These are phyloP conservation scores for Phialocephala subalpina DNA, from an alignment of 2,329 filamentous ascomycete genomes.

Conservation along the genomic window DNA sequence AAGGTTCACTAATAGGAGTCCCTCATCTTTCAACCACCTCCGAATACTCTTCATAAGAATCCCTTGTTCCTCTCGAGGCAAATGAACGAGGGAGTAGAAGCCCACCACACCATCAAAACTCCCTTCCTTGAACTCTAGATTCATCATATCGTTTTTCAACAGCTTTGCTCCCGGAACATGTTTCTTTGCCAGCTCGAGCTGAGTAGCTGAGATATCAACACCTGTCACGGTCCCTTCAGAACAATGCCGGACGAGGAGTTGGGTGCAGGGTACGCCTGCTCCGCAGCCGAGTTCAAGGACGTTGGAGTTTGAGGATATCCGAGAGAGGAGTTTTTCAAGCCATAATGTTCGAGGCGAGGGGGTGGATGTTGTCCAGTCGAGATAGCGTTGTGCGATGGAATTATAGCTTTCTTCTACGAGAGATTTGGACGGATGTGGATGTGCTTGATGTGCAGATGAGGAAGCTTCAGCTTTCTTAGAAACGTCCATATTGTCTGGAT, in stretches of 20 bases:
- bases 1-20: conserved; percentile 50
- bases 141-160: conserved; percentile 51
- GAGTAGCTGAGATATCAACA: conserved; percentile 52
- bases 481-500: not conserved
- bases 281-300: conserved; percentile 52
- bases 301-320: conserved; percentile 23
- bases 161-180: not conserved
- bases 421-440: conserved; percentile 9
- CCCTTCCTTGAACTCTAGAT: conserved; percentile 42
- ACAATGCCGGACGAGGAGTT: conserved; percentile 34
- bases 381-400: conserved; percentile 47
- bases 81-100: conserved; percentile 54
- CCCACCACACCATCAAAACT: conserved; percentile 51
- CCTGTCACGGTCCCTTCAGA: conserved; percentile 43
- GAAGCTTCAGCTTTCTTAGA: not conserved
- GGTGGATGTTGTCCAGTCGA: conserved; percentile 44
- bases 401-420: conserved; percentile 42
- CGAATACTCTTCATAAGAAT: conserved; percentile 46
- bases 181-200: conserved; percentile 47
- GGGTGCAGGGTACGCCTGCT: conserved; percentile 45
- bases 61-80: conserved; percentile 51
- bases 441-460: not conserved
- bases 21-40: conserved; percentile 52
- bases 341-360: conserved; percentile 44
- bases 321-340: conserved; percentile 41